phyloP scores from a whole-genome alignment of 257 asterid species.

The Thymus mandschuricus region DNA sequence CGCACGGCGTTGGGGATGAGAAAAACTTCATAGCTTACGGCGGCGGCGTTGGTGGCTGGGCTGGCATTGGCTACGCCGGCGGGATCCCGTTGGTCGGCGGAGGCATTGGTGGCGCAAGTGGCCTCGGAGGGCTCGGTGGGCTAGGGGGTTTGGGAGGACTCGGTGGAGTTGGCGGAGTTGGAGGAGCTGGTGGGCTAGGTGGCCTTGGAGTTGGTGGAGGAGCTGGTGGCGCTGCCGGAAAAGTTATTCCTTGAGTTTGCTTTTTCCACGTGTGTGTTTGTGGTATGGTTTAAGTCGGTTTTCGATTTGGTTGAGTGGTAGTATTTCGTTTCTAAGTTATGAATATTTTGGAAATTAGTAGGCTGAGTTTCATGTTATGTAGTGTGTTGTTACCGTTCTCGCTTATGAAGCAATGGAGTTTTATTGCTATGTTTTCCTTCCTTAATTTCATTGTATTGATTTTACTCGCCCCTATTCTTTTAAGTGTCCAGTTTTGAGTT shows the following conservation, averaged over 20 bases:
- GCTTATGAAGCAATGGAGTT: no score
- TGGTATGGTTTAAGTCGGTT: not conserved
- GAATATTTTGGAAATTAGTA: conserved; percentile 3
- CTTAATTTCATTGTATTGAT: no score
- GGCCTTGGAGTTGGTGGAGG: conserved; percentile 35
- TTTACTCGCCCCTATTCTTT: no score
- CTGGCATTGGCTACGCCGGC: conserved; percentile 56
- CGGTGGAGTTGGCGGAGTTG: conserved; percentile 46
- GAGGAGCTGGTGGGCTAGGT: conserved; percentile 30
- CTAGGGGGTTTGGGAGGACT: conserved; percentile 50
- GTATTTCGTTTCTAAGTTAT: not conserved
- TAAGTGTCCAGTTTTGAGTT: no score
- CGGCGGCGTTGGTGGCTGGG: conserved; percentile 73
- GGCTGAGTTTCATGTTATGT: not conserved
- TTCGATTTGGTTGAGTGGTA: not conserved
- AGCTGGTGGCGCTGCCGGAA: conserved; percentile 34
- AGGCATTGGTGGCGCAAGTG: conserved; percentile 40
- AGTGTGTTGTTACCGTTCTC: no score
- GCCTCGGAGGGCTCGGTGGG: conserved; percentile 40
- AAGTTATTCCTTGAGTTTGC: conserved; percentile 29
- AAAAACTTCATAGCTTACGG: conserved; percentile 65
- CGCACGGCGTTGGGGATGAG: conserved; percentile 48
- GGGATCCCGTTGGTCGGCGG: conserved; percentile 35
- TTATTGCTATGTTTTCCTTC: no score
- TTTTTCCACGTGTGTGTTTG: not conserved